Percentiles rank a stretch among this genome's conserved stretches.
These are phyloP conservation scores for Ophiobolus disseminans DNA, from an alignment of 2,329 filamentous ascomycete genomes.

Conservation along the genomic window DNA sequence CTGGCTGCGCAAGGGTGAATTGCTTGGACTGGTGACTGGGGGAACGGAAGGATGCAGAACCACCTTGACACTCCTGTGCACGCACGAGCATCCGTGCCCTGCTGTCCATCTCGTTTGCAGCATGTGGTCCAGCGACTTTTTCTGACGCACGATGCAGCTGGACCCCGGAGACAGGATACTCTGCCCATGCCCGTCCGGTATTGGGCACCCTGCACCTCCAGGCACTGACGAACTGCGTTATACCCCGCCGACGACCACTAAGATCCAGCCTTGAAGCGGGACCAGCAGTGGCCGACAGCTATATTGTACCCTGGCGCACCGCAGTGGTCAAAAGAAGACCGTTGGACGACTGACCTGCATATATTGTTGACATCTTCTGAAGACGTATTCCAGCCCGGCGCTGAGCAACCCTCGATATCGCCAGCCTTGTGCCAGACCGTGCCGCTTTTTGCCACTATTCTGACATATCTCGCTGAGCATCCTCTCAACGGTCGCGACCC, in stretches of 20 bases:
- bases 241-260: slow-evolving; percentile 45
- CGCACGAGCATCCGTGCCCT: slow-evolving; percentile 33
- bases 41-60: slow-evolving; percentile 28
- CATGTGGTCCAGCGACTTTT: slow-evolving; percentile 41
- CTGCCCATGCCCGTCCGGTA: slow-evolving; percentile 41
- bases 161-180: slow-evolving; percentile 40
- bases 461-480: background rate
- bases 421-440: slow-evolving; percentile 14
- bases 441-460: slow-evolving; percentile 14
- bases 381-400: slow-evolving; percentile 39
- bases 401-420: slow-evolving; percentile 24
- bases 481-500: slow-evolving; percentile 4
- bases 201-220: slow-evolving; percentile 43
- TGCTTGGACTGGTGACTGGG: slow-evolving; percentile 37
- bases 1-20: slow-evolving; percentile 31
- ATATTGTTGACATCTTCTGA: slow-evolving; percentile 34
- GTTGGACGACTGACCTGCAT: slow-evolving; percentile 41
- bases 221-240: slow-evolving; percentile 42
- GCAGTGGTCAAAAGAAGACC: slow-evolving; percentile 38
- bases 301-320: slow-evolving; percentile 48
- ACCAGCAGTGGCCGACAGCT: slow-evolving; percentile 40
- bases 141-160: slow-evolving; percentile 47
- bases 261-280: slow-evolving; percentile 37
- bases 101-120: slow-evolving; percentile 45
- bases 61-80: slow-evolving; percentile 31